These are phyloP conservation scores for Solanum lycopersicoides DNA, from an alignment of 257 asterid genomes.

Conservation along the genomic window DNA sequence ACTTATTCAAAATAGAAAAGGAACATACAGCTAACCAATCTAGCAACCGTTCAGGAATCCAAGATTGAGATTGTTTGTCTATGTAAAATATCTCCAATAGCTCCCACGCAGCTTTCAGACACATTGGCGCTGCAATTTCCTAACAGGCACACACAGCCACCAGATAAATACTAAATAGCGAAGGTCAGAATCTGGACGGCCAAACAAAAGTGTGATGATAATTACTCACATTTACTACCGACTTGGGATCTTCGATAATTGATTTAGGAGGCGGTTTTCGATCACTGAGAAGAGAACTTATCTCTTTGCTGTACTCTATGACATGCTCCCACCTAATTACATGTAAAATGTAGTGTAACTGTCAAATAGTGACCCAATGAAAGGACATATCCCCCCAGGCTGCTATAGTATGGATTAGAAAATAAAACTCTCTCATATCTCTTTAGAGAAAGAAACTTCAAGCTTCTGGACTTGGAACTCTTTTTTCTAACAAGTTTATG, in stretches of 20 bases:
- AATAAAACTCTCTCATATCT: background rate
- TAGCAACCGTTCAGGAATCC: slow-evolving; percentile 80
- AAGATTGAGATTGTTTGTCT: slow-evolving; percentile 71
- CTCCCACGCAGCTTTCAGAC: slow-evolving; percentile 95
- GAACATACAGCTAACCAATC: slow-evolving; percentile 89
- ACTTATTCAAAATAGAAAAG: background rate
- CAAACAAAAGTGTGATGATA: slow-evolving; percentile 1
- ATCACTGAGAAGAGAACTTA: slow-evolving; percentile 55
- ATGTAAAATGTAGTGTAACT: background rate
- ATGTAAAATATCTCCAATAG: slow-evolving; percentile 83
- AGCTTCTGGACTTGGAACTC: background rate
- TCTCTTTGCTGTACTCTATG: slow-evolving; percentile 82
- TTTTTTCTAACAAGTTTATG: background rate
- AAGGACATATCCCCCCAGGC: background rate
- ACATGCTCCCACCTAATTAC: slow-evolving; percentile 74
- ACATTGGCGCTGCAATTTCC: slow-evolving; percentile 59
- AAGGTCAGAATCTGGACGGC: background rate
- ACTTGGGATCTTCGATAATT: slow-evolving; percentile 62
- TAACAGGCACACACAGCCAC: slow-evolving; percentile 14
- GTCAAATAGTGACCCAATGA: background rate
- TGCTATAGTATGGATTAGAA: background rate
- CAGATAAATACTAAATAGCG: slow-evolving; percentile 3
- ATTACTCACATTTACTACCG: slow-evolving; percentile 41
- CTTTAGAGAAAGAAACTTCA: background rate
- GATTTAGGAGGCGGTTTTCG: slow-evolving; percentile 36